Base-by-base conservation (phyloP, 2,329 filamentous ascomycete genomes). In the Aspergillus tamarii region DNA sequence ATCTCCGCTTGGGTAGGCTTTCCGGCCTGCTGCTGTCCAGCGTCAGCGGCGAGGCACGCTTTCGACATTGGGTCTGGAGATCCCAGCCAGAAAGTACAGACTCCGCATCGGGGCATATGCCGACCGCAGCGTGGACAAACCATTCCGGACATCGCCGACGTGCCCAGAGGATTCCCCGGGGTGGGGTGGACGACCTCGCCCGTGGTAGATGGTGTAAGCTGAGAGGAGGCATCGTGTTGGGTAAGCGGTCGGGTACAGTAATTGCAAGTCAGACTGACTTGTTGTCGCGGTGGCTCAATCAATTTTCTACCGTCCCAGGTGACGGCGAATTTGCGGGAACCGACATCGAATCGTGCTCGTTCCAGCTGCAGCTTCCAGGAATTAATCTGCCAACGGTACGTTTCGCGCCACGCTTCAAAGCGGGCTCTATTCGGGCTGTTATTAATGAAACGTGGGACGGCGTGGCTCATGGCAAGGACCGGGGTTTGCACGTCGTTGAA, bases 401-500 rank as follows among this genome's bases (percentile, higher is more conserved):
- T 84, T 64, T 88, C 84, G 66, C 85, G 85, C 87, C 87, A 89
- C 66, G 85, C 80, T 54, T 84, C 78, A 75, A 85, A 88, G 62
- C 84, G 84, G 0, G 81, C 66, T 65, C 86, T 82, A 67, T 83
- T 80, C 50, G 84, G 78, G 46, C 71, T 62, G 65, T 88, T 84
- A 67, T 84, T 82, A 64, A 89, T 81, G 72, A 88, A 88, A 0
- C 85, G 80, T 0, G 87, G 87, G 55, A 85, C 84, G 0, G 85
- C 84, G 67, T 86, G 83, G 39, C 84, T 84, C 71, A 87, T 84
- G 32, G 85, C 85, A 1, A 89, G 77, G 0, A 89, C 87, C 1
- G 87, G 84, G 2, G 87, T 88, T 76, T 90, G 88, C 1, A 89
- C 75, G 67, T 89, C 87, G 62, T 85, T 83, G 70, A 84, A 88